Evolutionary conservation across 2,329 filamentous ascomycete species (phyloP), one percentile per base, ranked within the genome.

Genomic region (Dothideomycetidae sp.): DNA sequence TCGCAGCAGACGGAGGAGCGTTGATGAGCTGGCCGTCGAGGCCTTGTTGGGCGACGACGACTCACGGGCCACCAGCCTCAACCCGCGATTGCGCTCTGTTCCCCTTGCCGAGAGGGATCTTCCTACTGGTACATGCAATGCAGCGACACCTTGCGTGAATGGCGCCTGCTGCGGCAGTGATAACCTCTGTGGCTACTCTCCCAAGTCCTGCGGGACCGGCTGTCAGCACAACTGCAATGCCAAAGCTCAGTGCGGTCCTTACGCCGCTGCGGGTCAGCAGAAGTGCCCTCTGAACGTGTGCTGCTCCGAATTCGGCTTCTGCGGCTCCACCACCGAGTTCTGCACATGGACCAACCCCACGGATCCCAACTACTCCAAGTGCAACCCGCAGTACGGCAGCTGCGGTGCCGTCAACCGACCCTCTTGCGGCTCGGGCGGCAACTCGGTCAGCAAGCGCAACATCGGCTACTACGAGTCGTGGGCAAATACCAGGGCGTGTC

Each of bases 381-480:
- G 21, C 21, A 26, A n/a, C 21, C n/a, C 21, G n/a, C 21, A 26
- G n/a, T 26, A 26, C 21, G 21, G 21, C 21, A 7, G 7, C 7
- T 26, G 21, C 21, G 21, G 21, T n/a, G 21, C 21, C 21, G 21
- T 26, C 21, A 7, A 7, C n/a, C 21, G 21, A 7, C 31, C 37
- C 9, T 12, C 31, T 10, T 39, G 31, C 28, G 37, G 31, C 19
- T 10, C 15, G 9, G 21, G 15, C 2, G 19, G 31, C n/a, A 29
- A 29, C 12, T 13, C 13, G 3, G 26, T 18, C 5, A 28, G 42
- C 2, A 4, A 26, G 21, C 21, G 21, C 21, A 19, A 9, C 3
- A 35, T 48, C 5, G 46, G 42, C 10, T 48, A 46, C 37, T 48
- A 46, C 35, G 43, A 48, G 19, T 39, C 41, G 5, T 48, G 46